Conservation (phyloP, 352 stramenopile genomes). For the Thraustochytrium sp. region DNA sequence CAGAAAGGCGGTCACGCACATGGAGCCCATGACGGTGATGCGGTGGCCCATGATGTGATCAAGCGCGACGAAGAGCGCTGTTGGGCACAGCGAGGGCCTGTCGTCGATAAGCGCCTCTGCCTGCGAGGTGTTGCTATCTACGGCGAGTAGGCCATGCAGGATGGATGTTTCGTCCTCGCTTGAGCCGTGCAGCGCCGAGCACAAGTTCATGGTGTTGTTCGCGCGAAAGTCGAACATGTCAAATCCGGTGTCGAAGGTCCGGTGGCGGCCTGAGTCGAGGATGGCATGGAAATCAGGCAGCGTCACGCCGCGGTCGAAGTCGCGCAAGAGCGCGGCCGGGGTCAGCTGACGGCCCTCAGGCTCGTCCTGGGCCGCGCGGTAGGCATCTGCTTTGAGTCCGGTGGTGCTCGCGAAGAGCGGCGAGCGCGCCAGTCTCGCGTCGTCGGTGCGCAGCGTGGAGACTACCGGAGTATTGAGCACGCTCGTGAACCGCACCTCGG, state of each 20-base stretch:
- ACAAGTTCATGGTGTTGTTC: background rate
- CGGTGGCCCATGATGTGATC: constrained; percentile 14
- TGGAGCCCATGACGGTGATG: background rate
- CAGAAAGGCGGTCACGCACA: constrained; percentile 13
- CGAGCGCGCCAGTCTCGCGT: background rate
- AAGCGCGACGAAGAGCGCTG: background rate
- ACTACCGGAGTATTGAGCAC: background rate
- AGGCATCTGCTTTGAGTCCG: background rate
- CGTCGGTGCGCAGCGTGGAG: background rate
- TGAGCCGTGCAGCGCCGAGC: too few species aligned
- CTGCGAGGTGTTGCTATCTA: background rate
- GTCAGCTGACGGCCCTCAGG: too few species aligned
- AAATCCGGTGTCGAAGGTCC: too few species aligned
- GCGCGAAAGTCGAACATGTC: background rate
- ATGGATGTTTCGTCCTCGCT: background rate
- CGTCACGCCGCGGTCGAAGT: too few species aligned
- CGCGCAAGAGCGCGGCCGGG: too few species aligned
- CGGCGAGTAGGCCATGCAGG: background rate
- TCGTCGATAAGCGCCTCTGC: background rate
- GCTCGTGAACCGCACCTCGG: background rate
- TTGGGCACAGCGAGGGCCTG: background rate
- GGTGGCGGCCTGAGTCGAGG: too few species aligned
- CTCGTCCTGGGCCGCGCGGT: background rate
- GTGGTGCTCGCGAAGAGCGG: background rate
- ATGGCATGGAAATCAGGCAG: too few species aligned